A percentile compares a stretch with the other conserved stretches of the same genome.
These are phyloP conservation scores for Suillus clintonianus DNA, from an alignment of 768 basidiomycete genomes.

Conservation along the genomic window DNA sequence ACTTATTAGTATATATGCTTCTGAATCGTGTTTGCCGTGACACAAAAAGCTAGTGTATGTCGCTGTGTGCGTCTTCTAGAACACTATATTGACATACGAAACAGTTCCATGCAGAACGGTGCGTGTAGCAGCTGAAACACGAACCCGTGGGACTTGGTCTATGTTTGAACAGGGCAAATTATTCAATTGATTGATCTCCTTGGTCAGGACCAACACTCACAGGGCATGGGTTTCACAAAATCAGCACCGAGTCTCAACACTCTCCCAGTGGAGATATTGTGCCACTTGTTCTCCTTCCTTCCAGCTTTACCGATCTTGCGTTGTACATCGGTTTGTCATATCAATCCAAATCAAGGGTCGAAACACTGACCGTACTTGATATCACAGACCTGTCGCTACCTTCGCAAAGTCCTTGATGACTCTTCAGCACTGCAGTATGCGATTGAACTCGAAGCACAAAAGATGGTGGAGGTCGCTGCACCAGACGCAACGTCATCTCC, in stretches of 20 bases:
- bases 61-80: not conserved
- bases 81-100: not conserved
- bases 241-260: not conserved
- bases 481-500: not conserved
- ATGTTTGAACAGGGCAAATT: not conserved
- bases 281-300: not conserved
- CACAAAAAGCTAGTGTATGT: not conserved
- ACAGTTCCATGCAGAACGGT: not conserved
- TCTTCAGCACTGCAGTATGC: not conserved
- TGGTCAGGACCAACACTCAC: not conserved
- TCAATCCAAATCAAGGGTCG: not conserved
- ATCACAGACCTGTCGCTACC: not conserved
- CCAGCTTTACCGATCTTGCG: not conserved
- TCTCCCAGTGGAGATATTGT: not conserved
- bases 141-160: not conserved
- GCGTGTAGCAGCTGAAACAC: not conserved
- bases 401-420: not conserved
- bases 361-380: not conserved
- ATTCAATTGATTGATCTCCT: not conserved
- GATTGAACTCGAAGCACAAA: constrained; percentile 2
- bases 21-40: not conserved
- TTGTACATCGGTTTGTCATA: not conserved
- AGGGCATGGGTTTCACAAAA: not conserved
- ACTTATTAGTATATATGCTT: not conserved
- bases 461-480: not conserved